Base-by-base conservation (phyloP, 75 land plant genomes). In the Picea sitchensis region DNA sequence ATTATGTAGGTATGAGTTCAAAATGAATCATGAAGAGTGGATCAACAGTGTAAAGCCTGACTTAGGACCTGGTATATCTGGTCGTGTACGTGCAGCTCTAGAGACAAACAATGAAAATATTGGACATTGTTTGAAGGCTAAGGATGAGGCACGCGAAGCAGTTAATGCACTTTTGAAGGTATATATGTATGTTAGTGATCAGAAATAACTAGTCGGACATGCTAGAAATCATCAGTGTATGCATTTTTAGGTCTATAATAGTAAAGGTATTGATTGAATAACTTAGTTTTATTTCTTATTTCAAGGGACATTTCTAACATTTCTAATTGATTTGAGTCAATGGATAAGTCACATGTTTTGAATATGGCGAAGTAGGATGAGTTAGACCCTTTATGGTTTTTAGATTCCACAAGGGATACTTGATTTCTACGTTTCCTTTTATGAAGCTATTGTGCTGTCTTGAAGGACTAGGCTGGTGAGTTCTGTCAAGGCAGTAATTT, bases 101-200 rank as follows among this genome's bases (percentile, higher is more conserved):
- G 87, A 86, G 23, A 73, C 78, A 56, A 30, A 34, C 6, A 44
- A 82, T 75, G 83, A 32, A 65, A 78, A 74, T 51, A 78, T 88
- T 58, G 83, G 80, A 9, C 82, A 56, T 20, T 90, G 79, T 59
- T 82, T 89, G 65, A 64, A 82, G 36, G 73, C 88, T 21, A 93
- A 86, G 80, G 80, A 82, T 65, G 96, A 95, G 62, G 54, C 85
- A 20, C 88, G 89, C 6, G 41, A 65, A 30, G 96, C 96, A 61
- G 65, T 95, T 21, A 87, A 79, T 65, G 69, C 84, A 34, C 93
- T 95, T 76, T 73, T 95, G 78, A 95, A 89, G 98, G 98, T 92
- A 86, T 59, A 58, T 68, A 73, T 60, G 79, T 30, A 38, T 56
- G 15, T 20, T 21, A 72, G 61, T 14, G 76, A 14, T 23, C 26